Evolutionary conservation across 2,329 filamentous ascomycete genomes (phyloP).

Genomic region (Neofusicoccum umdonicola): DNA sequence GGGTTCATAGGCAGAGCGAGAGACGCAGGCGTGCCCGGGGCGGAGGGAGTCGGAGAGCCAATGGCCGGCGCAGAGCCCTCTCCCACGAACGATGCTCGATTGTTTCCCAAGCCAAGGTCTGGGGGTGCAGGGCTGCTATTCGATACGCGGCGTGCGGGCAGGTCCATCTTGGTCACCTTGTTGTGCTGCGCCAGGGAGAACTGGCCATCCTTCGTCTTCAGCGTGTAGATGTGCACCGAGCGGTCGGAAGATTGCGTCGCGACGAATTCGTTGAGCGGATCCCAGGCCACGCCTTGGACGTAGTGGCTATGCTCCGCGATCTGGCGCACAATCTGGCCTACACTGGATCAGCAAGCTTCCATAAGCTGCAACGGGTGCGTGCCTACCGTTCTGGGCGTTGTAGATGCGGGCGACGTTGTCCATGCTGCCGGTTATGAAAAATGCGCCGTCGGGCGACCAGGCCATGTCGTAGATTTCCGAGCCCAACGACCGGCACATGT

Average conservation of each 20-base stretch:
- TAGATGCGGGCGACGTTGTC: constrained; percentile 98
- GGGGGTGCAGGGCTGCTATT: constrained; percentile 90
- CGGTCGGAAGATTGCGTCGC: constrained; percentile 97
- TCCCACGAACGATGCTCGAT: constrained; percentile 63
- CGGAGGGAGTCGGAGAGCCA: constrained; percentile 83
- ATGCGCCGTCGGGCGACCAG: constrained; percentile 95
- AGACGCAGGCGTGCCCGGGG: constrained; percentile 89
- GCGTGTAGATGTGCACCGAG: constrained; percentile 93
- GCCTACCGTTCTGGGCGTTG: constrained; percentile 81
- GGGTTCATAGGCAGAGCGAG: constrained; percentile 94
- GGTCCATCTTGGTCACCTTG: constrained; percentile 85
- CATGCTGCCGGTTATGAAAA: constrained; percentile 99
- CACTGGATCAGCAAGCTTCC: constrained; percentile 95
- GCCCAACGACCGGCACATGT: constrained; percentile 94
- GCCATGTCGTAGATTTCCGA: constrained; percentile 97
- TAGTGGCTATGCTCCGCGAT: constrained; percentile 98
- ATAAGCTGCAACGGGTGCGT: constrained; percentile 46
- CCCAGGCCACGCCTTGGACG: constrained; percentile 97
- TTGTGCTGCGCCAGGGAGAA: constrained; percentile 78
- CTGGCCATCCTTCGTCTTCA: constrained; percentile 94
- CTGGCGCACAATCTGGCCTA: constrained; percentile 67
- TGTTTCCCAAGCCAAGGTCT: constrained; percentile 59
- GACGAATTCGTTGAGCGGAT: constrained; percentile 95
- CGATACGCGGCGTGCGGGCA: constrained; percentile 86
- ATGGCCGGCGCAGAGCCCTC: constrained; percentile 56